Conservation (phyloP, 176 grass and related monocot species). For the Bonia amplexicaulis region DNA sequence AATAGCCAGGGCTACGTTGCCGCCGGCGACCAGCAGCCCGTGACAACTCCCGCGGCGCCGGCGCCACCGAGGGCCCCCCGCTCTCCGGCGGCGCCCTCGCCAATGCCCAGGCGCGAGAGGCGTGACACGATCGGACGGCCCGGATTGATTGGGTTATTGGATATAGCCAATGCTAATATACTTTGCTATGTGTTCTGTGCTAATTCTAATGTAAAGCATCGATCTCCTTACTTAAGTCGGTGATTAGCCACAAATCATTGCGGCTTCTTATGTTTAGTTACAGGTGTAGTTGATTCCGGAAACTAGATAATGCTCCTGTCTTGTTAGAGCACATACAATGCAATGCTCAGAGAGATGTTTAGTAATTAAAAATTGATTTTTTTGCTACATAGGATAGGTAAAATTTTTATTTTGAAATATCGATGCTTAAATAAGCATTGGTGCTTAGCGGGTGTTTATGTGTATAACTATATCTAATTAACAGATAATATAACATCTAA, state of each 20-base stretch:
- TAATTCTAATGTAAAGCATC: neutral
- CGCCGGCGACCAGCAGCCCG: neutral
- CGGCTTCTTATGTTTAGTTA: neutral
- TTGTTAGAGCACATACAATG: no score
- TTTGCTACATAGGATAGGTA: no score
- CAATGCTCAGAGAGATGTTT: no score
- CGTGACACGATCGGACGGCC: neutral
- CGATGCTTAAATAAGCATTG: no score
- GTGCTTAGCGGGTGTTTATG: no score
- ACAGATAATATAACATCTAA: no score
- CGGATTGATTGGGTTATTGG: neutral
- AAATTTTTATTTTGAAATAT: no score
- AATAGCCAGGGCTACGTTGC: constrained; percentile 19
- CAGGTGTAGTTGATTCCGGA: neutral
- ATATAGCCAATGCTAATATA: neutral
- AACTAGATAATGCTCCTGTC: neutral
- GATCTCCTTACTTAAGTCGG: neutral
- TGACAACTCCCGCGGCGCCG: constrained; percentile 13
- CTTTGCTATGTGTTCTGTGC: neutral
- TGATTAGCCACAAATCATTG: neutral
- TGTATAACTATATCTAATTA: no score
- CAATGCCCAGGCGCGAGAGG: neutral
- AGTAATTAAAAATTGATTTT: no score
- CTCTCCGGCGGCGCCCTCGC: constrained; percentile 6
- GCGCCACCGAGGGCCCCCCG: constrained; percentile 13